A percentile compares a stretch with the other conserved stretches of the same genome.
These are phyloP conservation scores for Scutellaria barbata DNA, from an alignment of 257 asterid genomes.

Conservation along the genomic window DNA sequence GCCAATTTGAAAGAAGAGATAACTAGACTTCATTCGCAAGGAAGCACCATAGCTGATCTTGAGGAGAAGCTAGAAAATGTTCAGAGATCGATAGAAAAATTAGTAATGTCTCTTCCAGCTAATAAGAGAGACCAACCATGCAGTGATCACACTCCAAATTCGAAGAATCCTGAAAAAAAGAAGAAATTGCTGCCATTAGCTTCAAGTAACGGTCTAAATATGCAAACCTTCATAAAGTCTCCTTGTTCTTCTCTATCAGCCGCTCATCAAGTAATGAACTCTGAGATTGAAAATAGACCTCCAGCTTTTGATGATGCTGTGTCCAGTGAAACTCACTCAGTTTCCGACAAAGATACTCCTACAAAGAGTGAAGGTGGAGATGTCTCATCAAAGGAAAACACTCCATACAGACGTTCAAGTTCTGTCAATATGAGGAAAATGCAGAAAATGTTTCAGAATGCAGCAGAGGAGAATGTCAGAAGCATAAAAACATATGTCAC, in stretches of 20 bases:
- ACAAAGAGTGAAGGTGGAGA: constrained; percentile 86
- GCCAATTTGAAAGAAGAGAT: constrained; percentile 96
- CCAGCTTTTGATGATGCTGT: constrained; percentile 66
- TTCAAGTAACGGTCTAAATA: constrained; percentile 71
- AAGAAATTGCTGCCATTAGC: constrained; percentile 74
- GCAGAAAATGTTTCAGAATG: constrained; percentile 97
- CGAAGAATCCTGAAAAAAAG: constrained; percentile 68
- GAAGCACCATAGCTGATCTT: constrained; percentile 86
- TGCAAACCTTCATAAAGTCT: constrained; percentile 72
- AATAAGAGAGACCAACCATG: constrained; percentile 56
- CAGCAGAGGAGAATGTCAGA: constrained; percentile 98
- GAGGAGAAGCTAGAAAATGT: constrained; percentile 94
- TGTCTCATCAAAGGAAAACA: constrained; percentile 79
- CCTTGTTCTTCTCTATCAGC: constrained; percentile 90
- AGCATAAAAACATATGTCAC: constrained; percentile 91
- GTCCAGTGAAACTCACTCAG: constrained; percentile 58
- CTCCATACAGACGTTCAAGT: constrained; percentile 89
- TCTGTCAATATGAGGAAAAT: constrained; percentile 95
- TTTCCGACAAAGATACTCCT: constrained; percentile 81
- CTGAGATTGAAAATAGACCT: constrained; percentile 72
- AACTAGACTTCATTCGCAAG: constrained; percentile 92
- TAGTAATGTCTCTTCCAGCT: constrained; percentile 83
- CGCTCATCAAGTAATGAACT: constrained; percentile 60
- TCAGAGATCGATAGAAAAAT: constrained; percentile 88
- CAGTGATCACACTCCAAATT: constrained; percentile 54